phyloP scores from a whole-genome alignment of 2,329 filamentous ascomycete genomes.

The Pseudogymnoascus sp. region DNA sequence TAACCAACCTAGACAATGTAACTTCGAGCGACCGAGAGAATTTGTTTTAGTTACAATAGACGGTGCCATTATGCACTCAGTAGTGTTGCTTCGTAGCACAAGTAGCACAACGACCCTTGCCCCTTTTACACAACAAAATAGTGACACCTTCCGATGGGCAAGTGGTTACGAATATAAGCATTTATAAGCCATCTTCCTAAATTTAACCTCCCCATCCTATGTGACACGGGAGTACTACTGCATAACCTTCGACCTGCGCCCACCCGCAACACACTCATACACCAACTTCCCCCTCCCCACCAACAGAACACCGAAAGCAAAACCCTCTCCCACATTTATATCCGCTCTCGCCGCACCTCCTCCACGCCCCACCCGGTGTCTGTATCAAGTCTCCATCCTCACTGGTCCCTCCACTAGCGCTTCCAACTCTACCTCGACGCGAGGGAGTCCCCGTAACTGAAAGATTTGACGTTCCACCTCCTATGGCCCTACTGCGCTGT shows the following conservation, averaged over 20 bases:
- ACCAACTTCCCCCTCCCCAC: background rate
- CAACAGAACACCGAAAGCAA: conserved; percentile 46
- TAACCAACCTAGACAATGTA: too few relatives aligned
- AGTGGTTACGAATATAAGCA: background rate
- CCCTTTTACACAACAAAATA: background rate
- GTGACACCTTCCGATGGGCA: background rate
- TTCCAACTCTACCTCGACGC: background rate
- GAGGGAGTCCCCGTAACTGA: background rate
- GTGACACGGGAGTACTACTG: background rate
- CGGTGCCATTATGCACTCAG: too few relatives aligned
- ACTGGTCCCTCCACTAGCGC: background rate
- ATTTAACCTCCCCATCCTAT: background rate
- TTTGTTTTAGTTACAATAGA: too few relatives aligned
- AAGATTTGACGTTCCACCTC: conserved; percentile 16
- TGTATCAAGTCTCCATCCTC: conserved; percentile 24
- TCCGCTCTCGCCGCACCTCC: conserved; percentile 48
- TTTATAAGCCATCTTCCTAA: background rate
- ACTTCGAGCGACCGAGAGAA: too few relatives aligned
- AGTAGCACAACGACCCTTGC: too few relatives aligned
- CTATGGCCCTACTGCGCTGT: conserved; percentile 20
- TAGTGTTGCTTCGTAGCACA: too few relatives aligned
- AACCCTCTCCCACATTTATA: conserved; percentile 51
- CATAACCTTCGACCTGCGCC: background rate
- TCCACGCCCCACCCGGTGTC: conserved; percentile 44
- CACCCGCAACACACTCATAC: background rate